Evolutionary conservation across 1,284 basidiomycete species (phyloP), one percentile per base, ranked within the genome.

Genomic region (Somion occarium): DNA sequence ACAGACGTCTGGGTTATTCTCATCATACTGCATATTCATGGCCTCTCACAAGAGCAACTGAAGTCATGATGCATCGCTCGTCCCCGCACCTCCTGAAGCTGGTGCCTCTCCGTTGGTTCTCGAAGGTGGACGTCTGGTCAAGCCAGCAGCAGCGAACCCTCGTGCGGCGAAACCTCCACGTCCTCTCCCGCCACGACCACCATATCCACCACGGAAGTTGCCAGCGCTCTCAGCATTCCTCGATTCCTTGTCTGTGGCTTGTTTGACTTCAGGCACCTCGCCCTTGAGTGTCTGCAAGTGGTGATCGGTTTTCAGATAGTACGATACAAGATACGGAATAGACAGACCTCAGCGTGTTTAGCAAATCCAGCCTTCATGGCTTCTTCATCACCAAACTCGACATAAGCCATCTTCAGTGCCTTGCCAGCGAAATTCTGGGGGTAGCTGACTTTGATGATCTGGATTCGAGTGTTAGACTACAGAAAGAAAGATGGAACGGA

Each of bases 331-430:
- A 38, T 4, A 13, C 13, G n/a, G n/a, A 13, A 27, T 19, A 13
- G n/a, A 68, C 75, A 53, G 58, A 90, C 90, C 65, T 84, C 82
- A 13, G 74, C 78, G 59, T 87, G 82, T 59, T 82, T 84, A 55
- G 81, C 83, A 22, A 94, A 69, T 1, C 83, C 91, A 22, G 73
- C 77, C 61, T 81, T 86, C 88, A 93, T 90, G 20, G 82, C 76
- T 44, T 85, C 86, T 62, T 93, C 91, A 60, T 88, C 87, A 5
- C 80, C 85, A 67, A 94, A 95, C 65, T 95, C 93, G 53, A 94
- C 81, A 61, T 93, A 95, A 1, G 82, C 88, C 52, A 88, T 73
- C 58, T 74, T 83, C 59, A 73, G 69, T 51, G 56, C 71, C 51
- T 79, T 78, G 23, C 78, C 77, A 4, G 69, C 60, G 54, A 68